Evolutionary conservation across 2,329 filamentous ascomycete genomes (phyloP).

Genomic region (Mollisia scopiformis): DNA sequence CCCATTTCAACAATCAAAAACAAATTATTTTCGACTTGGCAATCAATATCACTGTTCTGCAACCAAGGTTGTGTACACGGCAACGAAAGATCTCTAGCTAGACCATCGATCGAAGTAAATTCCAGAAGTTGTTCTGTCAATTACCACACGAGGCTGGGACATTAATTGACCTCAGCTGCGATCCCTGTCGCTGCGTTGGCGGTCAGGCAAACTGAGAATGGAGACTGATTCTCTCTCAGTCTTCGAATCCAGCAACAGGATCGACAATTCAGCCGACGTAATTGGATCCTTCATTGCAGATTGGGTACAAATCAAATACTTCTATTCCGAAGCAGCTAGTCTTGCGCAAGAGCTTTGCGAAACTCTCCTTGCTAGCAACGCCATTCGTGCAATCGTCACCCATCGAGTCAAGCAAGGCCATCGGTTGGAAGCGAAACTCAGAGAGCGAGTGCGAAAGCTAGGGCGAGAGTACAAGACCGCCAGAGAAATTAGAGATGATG

Average conservation of each 20-base stretch:
- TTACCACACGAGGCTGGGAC: not conserved
- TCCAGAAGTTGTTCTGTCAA: not conserved
- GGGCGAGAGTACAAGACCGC: not conserved
- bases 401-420: slow-evolving; percentile 10
- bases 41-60: too few species aligned
- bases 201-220: not conserved
- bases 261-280: slow-evolving; percentile 1
- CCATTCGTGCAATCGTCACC: slow-evolving; percentile 16
- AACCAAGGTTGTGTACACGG: too few species aligned
- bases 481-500: slow-evolving; percentile 11
- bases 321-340: slow-evolving; percentile 9
- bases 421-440: slow-evolving; percentile 13
- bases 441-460: not conserved
- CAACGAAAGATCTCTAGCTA: too few species aligned
- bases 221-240: not conserved
- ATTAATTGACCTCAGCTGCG: not conserved
- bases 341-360: slow-evolving; percentile 14
- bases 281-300: slow-evolving; percentile 12
- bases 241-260: not conserved
- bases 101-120: not conserved
- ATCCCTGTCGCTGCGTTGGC: not conserved
- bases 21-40: too few species aligned
- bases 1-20: too few species aligned
- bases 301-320: slow-evolving; percentile 16
- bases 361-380: slow-evolving; percentile 10